Conservation (phyloP, 495 filamentous ascomycete species). For the Extremus antarcticus region DNA sequence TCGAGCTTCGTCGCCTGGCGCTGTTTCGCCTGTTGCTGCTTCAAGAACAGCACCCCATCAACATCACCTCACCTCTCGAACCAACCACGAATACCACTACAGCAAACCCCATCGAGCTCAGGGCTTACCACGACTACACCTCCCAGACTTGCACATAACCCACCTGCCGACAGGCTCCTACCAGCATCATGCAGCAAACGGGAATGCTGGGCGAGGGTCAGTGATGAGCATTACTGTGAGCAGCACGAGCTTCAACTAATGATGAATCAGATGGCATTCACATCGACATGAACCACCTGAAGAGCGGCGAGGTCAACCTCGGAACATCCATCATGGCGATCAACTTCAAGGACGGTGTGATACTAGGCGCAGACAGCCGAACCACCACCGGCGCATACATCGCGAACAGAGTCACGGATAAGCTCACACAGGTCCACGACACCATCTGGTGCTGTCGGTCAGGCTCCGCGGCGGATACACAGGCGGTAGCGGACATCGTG, state of each 20-base stretch:
- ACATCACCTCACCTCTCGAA: background rate
- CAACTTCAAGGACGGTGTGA: constrained; percentile 95
- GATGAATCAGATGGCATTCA: constrained; percentile 89
- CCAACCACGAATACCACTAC: too few species aligned
- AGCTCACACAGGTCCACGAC: constrained; percentile 95
- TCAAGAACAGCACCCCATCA: background rate
- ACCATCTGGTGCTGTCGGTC: constrained; percentile 99
- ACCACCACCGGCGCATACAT: constrained; percentile 99
- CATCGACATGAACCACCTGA: constrained; percentile 91
- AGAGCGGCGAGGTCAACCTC: constrained; percentile 81
- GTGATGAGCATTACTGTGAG: background rate
- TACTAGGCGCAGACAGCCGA: constrained; percentile 91
- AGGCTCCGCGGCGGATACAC: constrained; percentile 93
- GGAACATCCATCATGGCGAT: constrained; percentile 97
- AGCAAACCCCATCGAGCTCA: too few species aligned
- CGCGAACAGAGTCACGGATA: constrained; percentile 97
- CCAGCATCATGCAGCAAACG: constrained; percentile 18
- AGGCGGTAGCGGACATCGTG: constrained; percentile 95
- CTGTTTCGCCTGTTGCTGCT: background rate
- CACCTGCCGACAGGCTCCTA: background rate
- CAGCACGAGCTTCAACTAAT: constrained; percentile 3
- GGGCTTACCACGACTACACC: too few species aligned
- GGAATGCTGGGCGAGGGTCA: constrained; percentile 35
- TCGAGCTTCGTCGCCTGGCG: background rate
- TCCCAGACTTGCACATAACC: too few species aligned